Evolutionary conservation across 2,329 filamentous ascomycete genomes (phyloP), one percentile per base, ranked within the genome.

Genomic region (Microdochium trichocladiopsis): DNA sequence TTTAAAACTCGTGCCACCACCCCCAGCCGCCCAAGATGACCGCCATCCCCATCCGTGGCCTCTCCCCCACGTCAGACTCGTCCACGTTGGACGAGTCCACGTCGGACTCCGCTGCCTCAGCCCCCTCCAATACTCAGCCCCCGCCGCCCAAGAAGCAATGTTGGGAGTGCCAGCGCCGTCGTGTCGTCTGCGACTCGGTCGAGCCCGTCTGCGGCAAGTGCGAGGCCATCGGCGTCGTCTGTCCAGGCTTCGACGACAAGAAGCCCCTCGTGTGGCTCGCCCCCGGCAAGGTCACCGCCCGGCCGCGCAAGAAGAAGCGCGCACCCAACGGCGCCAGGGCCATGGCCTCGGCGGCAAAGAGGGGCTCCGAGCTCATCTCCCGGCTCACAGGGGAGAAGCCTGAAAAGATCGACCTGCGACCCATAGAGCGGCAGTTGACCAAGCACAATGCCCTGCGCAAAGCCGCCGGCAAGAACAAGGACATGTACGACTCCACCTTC

Each of bases 261-360:
- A 60, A 58, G 49, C 58, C 58, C 4, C 36, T 60, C 49, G 55
- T 48, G 1, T 60, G 58, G 58, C 50, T 60, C 6, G 54, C 57
- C 1, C 57, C 57, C 1, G 55, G 55, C 25, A 55, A 54, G 24
- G 56, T 57, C 25, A 36, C 18, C 5, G 48, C 48, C 9, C 41
- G 41, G 16, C 41, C 41, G 16, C 41, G 41, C 16, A 45, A 45
- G 18, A 45, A 45, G 41, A 45, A 45, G 18, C 41, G 41, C 41
- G 41, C 41, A 21, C 41, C 41, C n/a, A 45, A 45, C 21, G 41
- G 41, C 21, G 3, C 12, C 6, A 3, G 41, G 41, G 41, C 41
- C 16, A 4, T 45, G 16, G 41, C 18, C 16, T 9, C n/a, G 21
- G 41, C 41, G 5, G 41, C 41, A 23, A 45, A 45, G 18, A 21